Evolutionary conservation across 805 yeast species (phyloP).

Genomic region (Monosporozyma aquatica): DNA sequence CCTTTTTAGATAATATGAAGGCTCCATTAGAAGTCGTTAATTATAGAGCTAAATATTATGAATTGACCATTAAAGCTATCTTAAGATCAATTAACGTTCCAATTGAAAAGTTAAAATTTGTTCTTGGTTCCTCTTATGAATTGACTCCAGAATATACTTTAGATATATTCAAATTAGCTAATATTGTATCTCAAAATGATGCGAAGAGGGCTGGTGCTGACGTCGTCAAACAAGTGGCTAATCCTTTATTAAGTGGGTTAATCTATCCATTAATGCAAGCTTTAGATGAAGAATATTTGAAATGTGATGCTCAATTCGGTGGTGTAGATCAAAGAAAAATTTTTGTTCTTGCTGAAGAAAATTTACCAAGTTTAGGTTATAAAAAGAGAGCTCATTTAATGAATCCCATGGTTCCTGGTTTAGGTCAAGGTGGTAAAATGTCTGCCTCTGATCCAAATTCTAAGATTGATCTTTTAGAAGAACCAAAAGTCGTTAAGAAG

Average conservation of each 20-base stretch:
- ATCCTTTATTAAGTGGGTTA: conserved; percentile 86
- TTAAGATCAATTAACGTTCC: conserved; percentile 84
- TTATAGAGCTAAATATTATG: conserved; percentile 86
- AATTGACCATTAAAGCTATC: conserved; percentile 71
- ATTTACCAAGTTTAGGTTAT: conserved; percentile 78
- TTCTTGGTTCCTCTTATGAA: conserved; percentile 87
- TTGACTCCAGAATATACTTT: conserved; percentile 65
- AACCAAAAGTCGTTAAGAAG: conserved; percentile 79
- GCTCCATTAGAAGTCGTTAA: conserved; percentile 90
- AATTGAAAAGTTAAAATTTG: conserved; percentile 75
- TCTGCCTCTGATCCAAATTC: conserved; percentile 98
- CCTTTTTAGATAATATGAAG: conserved; percentile 95
- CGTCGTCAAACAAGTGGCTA: conserved; percentile 94
- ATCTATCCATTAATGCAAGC: conserved; percentile 99
- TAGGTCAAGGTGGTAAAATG: conserved; percentile 96
- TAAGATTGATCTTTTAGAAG: conserved; percentile 86
- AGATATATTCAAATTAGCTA: conserved; percentile 82
- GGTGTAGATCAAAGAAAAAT: conserved; percentile 99
- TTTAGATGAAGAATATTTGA: conserved; percentile 84
- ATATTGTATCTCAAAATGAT: conserved; percentile 83
- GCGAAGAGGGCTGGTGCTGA: conserved; percentile 99
- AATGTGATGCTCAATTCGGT: conserved; percentile 91
- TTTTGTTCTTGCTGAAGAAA: conserved; percentile 93
- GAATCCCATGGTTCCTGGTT: conserved; percentile 99
- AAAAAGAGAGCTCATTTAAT: conserved; percentile 95